Evolutionary conservation across 805 yeast species (phyloP).

Genomic region (Lipomyces yamadae): DNA sequence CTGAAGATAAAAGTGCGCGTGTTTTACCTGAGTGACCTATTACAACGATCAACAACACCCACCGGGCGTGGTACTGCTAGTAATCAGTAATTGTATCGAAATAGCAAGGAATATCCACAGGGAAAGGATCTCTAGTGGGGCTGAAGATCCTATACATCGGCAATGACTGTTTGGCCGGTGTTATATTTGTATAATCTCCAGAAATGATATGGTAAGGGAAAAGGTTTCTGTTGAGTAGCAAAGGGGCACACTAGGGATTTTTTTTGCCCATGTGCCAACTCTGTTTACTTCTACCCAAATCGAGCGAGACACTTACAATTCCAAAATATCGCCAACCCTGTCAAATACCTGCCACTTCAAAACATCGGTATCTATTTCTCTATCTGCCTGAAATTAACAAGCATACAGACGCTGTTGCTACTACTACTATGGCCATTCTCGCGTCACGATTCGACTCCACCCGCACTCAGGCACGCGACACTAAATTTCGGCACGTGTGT

Average conservation of each 20-base stretch:
- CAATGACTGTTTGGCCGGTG: background rate
- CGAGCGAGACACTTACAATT: background rate
- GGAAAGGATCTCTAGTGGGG: background rate
- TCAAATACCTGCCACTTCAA: background rate
- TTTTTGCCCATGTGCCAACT: background rate
- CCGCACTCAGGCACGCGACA: background rate
- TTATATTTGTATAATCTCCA: background rate
- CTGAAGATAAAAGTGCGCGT: background rate
- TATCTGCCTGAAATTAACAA: too few species aligned
- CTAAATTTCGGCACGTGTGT: background rate
- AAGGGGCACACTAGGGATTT: background rate
- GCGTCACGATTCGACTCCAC: background rate
- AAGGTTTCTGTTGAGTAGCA: background rate
- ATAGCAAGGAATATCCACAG: background rate
- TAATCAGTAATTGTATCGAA: background rate
- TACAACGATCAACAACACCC: background rate
- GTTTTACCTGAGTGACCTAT: background rate
- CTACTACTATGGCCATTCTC: too few species aligned
- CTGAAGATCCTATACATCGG: background rate
- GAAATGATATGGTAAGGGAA: background rate
- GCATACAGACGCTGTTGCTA: too few species aligned
- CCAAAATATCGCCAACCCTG: background rate
- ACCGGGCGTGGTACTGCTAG: background rate
- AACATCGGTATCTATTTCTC: background rate
- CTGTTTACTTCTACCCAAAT: background rate